These are phyloP conservation scores for Globisporangium takayamanum DNA, from an alignment of 352 stramenopile genomes.

Conservation along the genomic window DNA sequence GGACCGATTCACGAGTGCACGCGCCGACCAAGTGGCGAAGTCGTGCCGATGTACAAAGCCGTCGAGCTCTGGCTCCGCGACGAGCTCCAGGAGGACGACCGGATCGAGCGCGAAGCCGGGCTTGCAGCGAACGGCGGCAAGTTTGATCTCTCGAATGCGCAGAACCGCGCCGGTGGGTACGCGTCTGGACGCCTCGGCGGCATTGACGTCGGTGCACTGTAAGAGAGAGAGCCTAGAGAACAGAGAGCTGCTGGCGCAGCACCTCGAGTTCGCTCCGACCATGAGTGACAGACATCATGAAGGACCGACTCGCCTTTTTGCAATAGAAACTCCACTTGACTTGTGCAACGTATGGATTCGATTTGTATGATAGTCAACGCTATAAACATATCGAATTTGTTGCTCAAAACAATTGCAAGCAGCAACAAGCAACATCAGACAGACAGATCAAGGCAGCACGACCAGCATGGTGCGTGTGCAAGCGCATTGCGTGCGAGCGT, in stretches of 20 bases:
- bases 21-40: conserved; percentile 35
- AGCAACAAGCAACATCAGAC: too few relatives aligned
- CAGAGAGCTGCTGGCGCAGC: conserved; percentile 20
- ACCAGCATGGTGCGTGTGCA: neutral
- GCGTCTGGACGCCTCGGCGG: conserved; percentile 58
- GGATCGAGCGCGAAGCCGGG: conserved; percentile 52
- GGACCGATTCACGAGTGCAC: conserved; percentile 68
- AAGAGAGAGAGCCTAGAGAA: neutral
- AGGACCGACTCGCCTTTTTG: too few relatives aligned
- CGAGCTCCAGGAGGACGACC: conserved; percentile 83
- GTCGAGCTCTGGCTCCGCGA: conserved; percentile 91
- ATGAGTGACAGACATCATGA: too few relatives aligned
- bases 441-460: too few relatives aligned
- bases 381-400: too few relatives aligned
- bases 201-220: conserved; percentile 37
- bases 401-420: too few relatives aligned
- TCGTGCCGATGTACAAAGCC: conserved; percentile 86
- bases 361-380: too few relatives aligned
- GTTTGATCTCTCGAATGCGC: conserved; percentile 53
- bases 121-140: conserved; percentile 22
- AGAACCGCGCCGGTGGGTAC: conserved; percentile 75
- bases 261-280: neutral
- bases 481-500: neutral
- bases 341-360: too few relatives aligned
- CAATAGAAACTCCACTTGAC: too few relatives aligned